Conservation (phyloP, 768 basidiomycete species). For the Wakefieldia striispora region DNA sequence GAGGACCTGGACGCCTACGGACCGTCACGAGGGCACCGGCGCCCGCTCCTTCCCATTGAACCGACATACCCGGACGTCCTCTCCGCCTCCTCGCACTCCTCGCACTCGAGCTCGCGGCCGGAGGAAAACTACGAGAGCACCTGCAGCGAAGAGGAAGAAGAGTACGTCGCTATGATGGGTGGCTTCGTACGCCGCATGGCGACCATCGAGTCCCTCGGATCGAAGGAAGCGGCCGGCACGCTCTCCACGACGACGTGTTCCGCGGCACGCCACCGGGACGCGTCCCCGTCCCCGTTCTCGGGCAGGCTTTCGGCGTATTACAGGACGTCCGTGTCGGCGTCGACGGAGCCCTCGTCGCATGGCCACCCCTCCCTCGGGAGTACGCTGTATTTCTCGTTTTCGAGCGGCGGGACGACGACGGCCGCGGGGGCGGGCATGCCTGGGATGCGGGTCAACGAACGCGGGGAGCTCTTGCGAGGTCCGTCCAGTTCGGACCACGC, state of each 20-base stretch:
- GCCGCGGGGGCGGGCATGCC: background rate
- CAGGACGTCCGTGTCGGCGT: constrained; percentile 1
- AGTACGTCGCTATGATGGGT: constrained; percentile 57
- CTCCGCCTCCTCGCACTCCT: constrained; percentile 12
- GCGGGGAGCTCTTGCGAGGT: constrained; percentile 23
- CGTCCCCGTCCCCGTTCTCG: constrained; percentile 22
- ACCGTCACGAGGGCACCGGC: background rate
- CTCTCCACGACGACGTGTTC: constrained; percentile 33
- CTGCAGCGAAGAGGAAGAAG: constrained; percentile 27
- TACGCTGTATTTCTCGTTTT: constrained; percentile 26
- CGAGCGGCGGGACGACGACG: constrained; percentile 19
- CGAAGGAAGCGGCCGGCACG: constrained; percentile 44
- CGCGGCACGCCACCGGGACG: constrained; percentile 19
- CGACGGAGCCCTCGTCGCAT: background rate
- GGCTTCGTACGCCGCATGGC: constrained; percentile 71
- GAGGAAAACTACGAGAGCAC: constrained; percentile 2
- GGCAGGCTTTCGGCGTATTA: constrained; percentile 16
- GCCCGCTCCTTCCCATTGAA: background rate
- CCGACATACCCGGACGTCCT: constrained; percentile 5
- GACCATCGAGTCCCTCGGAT: constrained; percentile 76
- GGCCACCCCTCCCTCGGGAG: constrained; percentile 13
- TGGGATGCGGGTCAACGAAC: constrained; percentile 24
- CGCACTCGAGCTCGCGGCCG: constrained; percentile 2
- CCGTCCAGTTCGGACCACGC: background rate
- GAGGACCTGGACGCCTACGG: too few relatives aligned